Percentiles rank a stretch among this genome's conserved stretches.
Conservation (phyloP, 1,284 basidiomycete genomes). For the Ustilago shanxiensis region DNA sequence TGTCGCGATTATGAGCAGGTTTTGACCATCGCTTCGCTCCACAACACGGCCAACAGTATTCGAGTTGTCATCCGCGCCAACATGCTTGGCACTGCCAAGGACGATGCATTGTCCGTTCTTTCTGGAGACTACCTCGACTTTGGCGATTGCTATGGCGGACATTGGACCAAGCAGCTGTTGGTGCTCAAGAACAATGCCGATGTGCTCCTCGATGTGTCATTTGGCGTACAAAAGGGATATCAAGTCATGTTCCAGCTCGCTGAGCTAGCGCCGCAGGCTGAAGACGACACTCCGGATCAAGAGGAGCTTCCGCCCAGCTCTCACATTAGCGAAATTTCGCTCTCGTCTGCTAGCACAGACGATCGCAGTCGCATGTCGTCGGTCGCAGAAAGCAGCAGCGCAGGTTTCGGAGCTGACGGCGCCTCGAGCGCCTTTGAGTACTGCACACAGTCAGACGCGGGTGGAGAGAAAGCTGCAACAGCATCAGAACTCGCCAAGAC, state of each 20-base stretch:
- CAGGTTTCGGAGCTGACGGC: slow-evolving; percentile 25
- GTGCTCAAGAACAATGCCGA: slow-evolving; percentile 72
- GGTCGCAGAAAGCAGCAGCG: slow-evolving; percentile 36
- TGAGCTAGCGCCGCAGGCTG: slow-evolving; percentile 65
- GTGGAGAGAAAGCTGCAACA: slow-evolving; percentile 25
- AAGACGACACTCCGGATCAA: slow-evolving; percentile 43
- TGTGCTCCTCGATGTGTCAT: slow-evolving; percentile 72
- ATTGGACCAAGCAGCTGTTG: slow-evolving; percentile 72
- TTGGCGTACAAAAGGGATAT: slow-evolving; percentile 71
- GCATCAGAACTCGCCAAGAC: slow-evolving; percentile 56
- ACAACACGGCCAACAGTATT: slow-evolving; percentile 59
- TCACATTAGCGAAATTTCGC: slow-evolving; percentile 39
- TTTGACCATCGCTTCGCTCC: slow-evolving; percentile 62
- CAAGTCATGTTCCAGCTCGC: slow-evolving; percentile 73
- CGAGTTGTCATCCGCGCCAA: slow-evolving; percentile 66
- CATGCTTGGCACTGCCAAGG: slow-evolving; percentile 66
- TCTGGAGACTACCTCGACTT: slow-evolving; percentile 72
- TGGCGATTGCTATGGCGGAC: slow-evolving; percentile 72
- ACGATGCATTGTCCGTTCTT: slow-evolving; percentile 71
- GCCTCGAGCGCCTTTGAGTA: slow-evolving; percentile 31
- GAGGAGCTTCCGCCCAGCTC: slow-evolving; percentile 49
- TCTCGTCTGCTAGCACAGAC: slow-evolving; percentile 43
- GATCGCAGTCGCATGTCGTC: slow-evolving; percentile 38
- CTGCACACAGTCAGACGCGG: slow-evolving; percentile 27
- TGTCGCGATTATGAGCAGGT: slow-evolving; percentile 67